A percentile compares a stretch with the other conserved stretches of the same genome.
Evolutionary conservation across 225 moss, liverwort and hornwort genomes (phyloP).

Genomic region (Neckera pumila): DNA sequence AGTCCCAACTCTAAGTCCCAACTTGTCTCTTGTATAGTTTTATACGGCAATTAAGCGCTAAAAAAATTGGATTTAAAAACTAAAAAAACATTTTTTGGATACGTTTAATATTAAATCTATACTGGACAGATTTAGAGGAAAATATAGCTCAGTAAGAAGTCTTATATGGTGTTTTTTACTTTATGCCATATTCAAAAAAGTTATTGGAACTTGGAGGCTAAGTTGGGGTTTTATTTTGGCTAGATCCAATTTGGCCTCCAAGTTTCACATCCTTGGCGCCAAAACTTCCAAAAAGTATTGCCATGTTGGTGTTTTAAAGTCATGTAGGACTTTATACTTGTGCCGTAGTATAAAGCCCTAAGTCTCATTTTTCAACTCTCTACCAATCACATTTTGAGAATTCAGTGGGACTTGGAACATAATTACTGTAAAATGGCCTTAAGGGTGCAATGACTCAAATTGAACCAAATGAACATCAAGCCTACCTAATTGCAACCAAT

Average conservation of each 20-base stretch:
- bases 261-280: background rate
- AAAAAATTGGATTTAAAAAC: background rate
- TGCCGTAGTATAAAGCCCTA: fast-evolving
- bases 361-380: background rate
- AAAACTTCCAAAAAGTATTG: background rate
- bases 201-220: too few species aligned
- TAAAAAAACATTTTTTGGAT: background rate
- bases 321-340: background rate
- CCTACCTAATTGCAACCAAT: background rate
- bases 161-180: too few species aligned
- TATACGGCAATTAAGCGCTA: fast-evolving
- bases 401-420: too few species aligned
- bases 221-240: too few species aligned
- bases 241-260: background rate
- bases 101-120: background rate
- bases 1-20: background rate
- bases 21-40: background rate
- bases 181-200: too few species aligned
- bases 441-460: background rate
- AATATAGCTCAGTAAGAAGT: fast-evolving
- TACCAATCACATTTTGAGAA: background rate
- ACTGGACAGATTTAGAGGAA: fast-evolving
- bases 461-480: background rate
- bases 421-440: too few species aligned
- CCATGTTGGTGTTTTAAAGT: background rate